Evolutionary conservation across 352 stramenopile genomes (phyloP).

Genomic region (Pythium sp.): DNA sequence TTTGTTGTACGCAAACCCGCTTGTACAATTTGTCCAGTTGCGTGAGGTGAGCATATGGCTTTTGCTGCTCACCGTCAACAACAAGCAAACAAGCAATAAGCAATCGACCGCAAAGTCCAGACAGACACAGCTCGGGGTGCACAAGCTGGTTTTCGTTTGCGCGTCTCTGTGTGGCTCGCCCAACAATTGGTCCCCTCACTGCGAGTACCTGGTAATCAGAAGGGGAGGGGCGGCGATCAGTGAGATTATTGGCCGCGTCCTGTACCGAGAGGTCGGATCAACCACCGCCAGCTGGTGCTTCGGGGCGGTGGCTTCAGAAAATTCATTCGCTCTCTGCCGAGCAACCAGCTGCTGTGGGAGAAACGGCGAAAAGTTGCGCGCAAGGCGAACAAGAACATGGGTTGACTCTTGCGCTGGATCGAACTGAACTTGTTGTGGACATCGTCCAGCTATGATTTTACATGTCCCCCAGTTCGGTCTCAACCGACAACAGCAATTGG

Average conservation of each 20-base stretch:
- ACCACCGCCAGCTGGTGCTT: not conserved
- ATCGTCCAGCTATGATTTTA: not conserved
- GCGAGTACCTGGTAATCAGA: constrained; percentile 1
- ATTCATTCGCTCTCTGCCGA: not conserved
- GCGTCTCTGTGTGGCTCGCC: not conserved
- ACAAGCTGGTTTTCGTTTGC: constrained; percentile 9
- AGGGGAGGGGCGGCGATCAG: not conserved
- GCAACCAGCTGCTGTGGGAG: not conserved
- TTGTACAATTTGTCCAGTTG: too few species aligned
- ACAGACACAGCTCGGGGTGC: not conserved
- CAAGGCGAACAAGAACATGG: not conserved
- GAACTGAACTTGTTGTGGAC: constrained; percentile 4
- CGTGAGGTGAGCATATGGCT: not conserved
- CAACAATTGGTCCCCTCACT: not conserved
- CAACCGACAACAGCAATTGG: not conserved
- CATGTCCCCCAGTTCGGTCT: not conserved
- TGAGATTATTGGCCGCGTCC: not conserved
- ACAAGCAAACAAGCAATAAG: not conserved
- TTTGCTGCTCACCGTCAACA: not conserved
- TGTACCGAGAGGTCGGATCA: constrained; percentile 3
- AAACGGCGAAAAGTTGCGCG: not conserved
- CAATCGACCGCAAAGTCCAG: not conserved
- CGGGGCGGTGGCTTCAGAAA: not conserved
- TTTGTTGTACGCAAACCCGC: not conserved
- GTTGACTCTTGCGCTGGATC: constrained; percentile 3